Conservation (phyloP, 768 basidiomycete species). For the Megacollybia marginata region DNA sequence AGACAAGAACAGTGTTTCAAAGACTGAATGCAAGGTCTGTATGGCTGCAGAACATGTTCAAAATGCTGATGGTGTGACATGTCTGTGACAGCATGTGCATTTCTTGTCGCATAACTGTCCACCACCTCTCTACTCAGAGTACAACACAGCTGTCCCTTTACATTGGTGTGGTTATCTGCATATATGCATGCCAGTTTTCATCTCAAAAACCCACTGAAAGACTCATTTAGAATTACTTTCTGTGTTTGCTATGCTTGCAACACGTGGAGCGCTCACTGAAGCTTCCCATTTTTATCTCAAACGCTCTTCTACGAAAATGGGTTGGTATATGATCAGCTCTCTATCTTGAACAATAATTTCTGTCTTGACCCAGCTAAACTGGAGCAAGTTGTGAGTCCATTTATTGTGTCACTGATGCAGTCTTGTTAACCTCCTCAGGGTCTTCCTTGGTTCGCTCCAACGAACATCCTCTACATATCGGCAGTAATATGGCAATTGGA, state of each 20-base stretch:
- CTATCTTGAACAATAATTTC: conserved; percentile 45
- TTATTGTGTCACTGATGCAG: conserved; percentile 21
- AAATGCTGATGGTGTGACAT: too few species aligned
- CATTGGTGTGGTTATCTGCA: conserved; percentile 44
- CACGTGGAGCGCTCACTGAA: conserved; percentile 48
- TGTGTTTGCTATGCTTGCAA: conserved; percentile 39
- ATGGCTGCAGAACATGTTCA: too few species aligned
- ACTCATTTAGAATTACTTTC: conserved; percentile 29
- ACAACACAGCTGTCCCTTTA: conserved; percentile 45
- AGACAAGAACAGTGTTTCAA: too few species aligned
- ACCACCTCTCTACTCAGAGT: conserved; percentile 51
- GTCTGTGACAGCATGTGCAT: too few species aligned
- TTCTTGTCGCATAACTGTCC: too few species aligned
- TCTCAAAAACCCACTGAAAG: not conserved
- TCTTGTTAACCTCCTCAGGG: conserved; percentile 9
- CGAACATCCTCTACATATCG: conserved; percentile 1
- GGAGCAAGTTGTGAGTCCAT: conserved; percentile 27
- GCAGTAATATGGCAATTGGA: conserved; percentile 4
- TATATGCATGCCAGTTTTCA: conserved; percentile 24
- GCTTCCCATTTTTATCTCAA: conserved; percentile 55
- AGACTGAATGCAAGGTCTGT: too few species aligned
- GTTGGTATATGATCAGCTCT: conserved; percentile 40
- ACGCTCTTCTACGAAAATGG: conserved; percentile 45
- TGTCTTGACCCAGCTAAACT: conserved; percentile 41
- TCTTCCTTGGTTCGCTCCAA: conserved; percentile 9